These are phyloP conservation scores for Coemansia sp. DNA, from an alignment of 192 early-diverging fungal genomes.

Conservation along the genomic window DNA sequence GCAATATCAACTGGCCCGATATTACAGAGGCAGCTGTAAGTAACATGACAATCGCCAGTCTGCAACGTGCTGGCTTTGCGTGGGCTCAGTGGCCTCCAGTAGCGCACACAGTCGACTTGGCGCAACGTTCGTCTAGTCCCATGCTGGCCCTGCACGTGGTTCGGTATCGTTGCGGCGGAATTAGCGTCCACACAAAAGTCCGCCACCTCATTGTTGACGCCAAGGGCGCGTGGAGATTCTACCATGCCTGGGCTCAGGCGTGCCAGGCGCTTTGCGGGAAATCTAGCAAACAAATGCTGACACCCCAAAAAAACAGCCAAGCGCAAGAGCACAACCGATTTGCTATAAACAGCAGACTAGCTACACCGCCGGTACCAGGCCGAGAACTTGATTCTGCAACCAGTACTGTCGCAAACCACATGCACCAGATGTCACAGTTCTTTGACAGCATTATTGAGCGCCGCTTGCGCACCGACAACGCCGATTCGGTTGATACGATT, in stretches of 20 bases:
- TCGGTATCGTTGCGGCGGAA: constrained; percentile 27
- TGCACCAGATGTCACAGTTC: background rate
- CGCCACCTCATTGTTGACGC: constrained; percentile 34
- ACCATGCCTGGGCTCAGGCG: constrained; percentile 12
- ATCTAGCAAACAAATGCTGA: background rate
- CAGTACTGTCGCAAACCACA: background rate
- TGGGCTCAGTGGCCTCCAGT: constrained; percentile 24
- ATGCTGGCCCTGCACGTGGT: constrained; percentile 29
- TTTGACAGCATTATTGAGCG: background rate
- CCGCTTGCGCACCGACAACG: background rate
- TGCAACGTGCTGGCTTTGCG: background rate
- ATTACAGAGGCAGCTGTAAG: constrained; percentile 9
- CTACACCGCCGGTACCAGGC: background rate
- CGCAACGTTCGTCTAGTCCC: background rate
- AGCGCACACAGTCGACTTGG: constrained; percentile 2
- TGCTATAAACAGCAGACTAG: background rate
- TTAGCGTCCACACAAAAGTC: constrained; percentile 31
- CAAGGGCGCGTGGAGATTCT: constrained; percentile 24
- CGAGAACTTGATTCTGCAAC: background rate
- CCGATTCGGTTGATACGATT: too few species aligned
- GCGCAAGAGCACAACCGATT: background rate
- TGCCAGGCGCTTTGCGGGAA: background rate
- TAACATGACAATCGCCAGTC: background rate
- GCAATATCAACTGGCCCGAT: constrained; percentile 26
- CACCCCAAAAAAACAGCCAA: background rate